Conservation (phyloP, 2,329 filamentous ascomycete genomes). For the Aspergillus fijiensis region DNA sequence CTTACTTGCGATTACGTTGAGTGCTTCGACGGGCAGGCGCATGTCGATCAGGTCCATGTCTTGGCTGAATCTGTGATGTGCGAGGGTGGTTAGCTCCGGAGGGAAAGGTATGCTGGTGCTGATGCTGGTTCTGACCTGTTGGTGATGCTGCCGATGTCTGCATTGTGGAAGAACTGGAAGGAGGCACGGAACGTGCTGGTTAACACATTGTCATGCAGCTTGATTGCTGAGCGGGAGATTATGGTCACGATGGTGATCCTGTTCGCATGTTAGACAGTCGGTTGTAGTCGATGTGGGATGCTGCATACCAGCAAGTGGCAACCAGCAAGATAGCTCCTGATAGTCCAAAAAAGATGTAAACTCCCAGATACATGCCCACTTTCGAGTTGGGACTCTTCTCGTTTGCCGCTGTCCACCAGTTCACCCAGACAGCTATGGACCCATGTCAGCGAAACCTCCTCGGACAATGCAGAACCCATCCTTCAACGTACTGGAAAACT, state of each 20-base stretch:
- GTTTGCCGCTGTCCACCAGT: conserved; percentile 51
- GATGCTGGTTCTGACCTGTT: conserved; percentile 4
- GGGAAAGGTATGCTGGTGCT: background rate
- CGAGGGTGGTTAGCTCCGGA: background rate
- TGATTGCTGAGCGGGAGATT: background rate
- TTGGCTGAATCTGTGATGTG: conserved; percentile 26
- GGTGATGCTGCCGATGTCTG: conserved; percentile 11
- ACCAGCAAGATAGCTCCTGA: background rate
- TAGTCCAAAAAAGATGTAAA: conserved; percentile 27
- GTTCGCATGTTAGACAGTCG: background rate
- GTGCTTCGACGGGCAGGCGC: conserved; percentile 19
- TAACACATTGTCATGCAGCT: conserved; percentile 15
- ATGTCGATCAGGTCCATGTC: conserved; percentile 31
- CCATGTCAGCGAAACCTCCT: background rate
- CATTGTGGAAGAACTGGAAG: conserved; percentile 21
- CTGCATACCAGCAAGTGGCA: background rate
- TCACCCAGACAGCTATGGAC: conserved; percentile 45
- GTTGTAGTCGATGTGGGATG: too few species aligned
- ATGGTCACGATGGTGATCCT: background rate
- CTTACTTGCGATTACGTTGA: conserved; percentile 16
- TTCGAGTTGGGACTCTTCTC: conserved; percentile 37
- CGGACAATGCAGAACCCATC: background rate
- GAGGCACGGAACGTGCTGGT: conserved; percentile 18
- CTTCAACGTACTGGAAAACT: background rate
- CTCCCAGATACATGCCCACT: conserved; percentile 39